A percentile compares a stretch with the other conserved stretches of the same genome.
Evolutionary conservation across 2,329 filamentous ascomycete species (phyloP).

Genomic region (Gnomoniopsis sp.): DNA sequence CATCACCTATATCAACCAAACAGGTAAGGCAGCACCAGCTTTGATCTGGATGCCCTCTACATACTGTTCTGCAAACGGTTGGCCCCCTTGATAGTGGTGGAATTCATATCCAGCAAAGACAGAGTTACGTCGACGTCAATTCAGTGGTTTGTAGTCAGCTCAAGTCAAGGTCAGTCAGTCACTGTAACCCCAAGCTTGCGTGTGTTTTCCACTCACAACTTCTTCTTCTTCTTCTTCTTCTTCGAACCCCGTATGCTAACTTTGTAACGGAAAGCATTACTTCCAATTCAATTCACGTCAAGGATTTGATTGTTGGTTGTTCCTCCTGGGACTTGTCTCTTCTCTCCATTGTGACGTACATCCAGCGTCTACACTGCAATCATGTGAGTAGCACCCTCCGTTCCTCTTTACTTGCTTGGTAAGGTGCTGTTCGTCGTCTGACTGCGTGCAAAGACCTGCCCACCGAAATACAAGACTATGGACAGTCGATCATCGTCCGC

Average conservation of each 20-base stretch:
- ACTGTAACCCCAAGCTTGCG: background rate
- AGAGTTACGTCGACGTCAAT: too few species aligned
- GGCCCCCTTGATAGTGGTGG: too few species aligned
- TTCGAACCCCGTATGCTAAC: too few species aligned
- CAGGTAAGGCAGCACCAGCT: too few species aligned
- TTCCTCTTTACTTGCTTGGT: background rate
- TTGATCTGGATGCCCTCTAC: too few species aligned
- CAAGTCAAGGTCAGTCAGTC: slow-evolving; percentile 1
- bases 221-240: too few species aligned
- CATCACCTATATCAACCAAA: too few species aligned
- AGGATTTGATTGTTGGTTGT: background rate
- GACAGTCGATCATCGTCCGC: slow-evolving; percentile 11
- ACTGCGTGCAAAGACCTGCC: background rate
- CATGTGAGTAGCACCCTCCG: background rate
- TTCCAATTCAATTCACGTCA: background rate
- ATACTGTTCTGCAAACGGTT: too few species aligned
- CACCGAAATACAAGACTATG: background rate
- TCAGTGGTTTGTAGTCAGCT: background rate
- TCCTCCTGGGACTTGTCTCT: background rate
- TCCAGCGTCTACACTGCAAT: background rate
- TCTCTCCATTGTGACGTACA: background rate
- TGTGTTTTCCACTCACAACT: background rate
- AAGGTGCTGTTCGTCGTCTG: background rate
- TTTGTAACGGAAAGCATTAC: background rate
- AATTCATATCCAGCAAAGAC: too few species aligned